Percentiles rank a stretch among this genome's conserved stretches.
phyloP scores from a whole-genome alignment of 2,329 filamentous ascomycete species.

The Cryoendolithus antarcticus region DNA sequence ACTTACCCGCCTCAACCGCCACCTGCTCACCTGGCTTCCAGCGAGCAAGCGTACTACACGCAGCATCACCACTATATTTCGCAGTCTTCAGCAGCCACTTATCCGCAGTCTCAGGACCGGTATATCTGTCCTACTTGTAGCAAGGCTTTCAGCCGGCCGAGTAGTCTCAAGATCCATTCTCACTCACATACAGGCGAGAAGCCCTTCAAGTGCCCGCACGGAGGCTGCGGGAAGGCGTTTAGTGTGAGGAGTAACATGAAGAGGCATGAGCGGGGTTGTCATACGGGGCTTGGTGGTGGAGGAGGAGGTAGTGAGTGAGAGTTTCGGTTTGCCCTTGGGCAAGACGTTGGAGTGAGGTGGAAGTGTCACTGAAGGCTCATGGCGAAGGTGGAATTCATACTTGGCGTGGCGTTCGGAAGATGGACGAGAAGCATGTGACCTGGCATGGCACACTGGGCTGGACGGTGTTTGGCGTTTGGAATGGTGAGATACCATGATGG shows the following conservation, averaged over 20 bases:
- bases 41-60: slow-evolving; percentile 47
- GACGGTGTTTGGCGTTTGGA: too few species aligned
- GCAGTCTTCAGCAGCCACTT: slow-evolving; percentile 60
- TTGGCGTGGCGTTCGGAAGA: too few species aligned
- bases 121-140: slow-evolving; percentile 97
- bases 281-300: slow-evolving; percentile 32
- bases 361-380: too few species aligned
- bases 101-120: slow-evolving; percentile 85
- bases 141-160: slow-evolving; percentile 93
- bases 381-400: too few species aligned
- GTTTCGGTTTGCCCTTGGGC: too few species aligned
- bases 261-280: slow-evolving; percentile 89
- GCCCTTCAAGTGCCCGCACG: slow-evolving; percentile 92
- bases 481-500: too few species aligned
- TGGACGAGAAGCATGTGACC: too few species aligned
- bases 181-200: slow-evolving; percentile 98
- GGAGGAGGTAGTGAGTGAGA: too few species aligned
- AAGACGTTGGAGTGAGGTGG: too few species aligned
- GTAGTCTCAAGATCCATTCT: slow-evolving; percentile 89
- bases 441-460: too few species aligned
- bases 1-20: slow-evolving; percentile 20
- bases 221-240: slow-evolving; percentile 90
- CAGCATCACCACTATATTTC: slow-evolving; percentile 84
- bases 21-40: slow-evolving; percentile 20
- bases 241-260: slow-evolving; percentile 99